Percentiles rank a stretch among this genome's conserved stretches.
Conservation (phyloP, 2,329 filamentous ascomycete genomes). For the Sarocladium strictum region DNA sequence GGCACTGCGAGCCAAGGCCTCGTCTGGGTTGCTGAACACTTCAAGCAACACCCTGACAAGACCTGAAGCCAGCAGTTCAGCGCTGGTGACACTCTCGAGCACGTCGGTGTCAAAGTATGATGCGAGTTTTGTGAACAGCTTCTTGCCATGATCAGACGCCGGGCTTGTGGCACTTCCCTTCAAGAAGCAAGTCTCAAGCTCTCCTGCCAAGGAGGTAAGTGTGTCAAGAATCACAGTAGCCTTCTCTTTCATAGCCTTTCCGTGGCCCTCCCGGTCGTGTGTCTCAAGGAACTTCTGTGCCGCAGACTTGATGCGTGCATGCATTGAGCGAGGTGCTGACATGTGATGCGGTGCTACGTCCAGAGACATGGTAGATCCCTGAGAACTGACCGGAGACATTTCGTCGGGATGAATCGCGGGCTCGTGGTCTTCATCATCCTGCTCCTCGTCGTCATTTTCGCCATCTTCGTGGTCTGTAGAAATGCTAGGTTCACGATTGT, state of each 20-base stretch:
- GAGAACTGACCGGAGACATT: slow-evolving; percentile 59
- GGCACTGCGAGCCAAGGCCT: slow-evolving; percentile 56
- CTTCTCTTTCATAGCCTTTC: slow-evolving; percentile 69
- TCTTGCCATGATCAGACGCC: slow-evolving; percentile 46
- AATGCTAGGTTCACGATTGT: slow-evolving; percentile 21
- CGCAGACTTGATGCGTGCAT: slow-evolving; percentile 62
- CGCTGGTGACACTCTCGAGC: slow-evolving; percentile 89
- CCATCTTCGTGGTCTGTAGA: slow-evolving; percentile 39
- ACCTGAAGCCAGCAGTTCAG: slow-evolving; percentile 84
- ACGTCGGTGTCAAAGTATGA: slow-evolving; percentile 85
- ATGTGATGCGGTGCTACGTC: slow-evolving; percentile 46
- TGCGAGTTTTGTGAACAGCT: slow-evolving; percentile 70
- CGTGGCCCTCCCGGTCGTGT: slow-evolving; percentile 71
- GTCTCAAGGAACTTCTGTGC: slow-evolving; percentile 79
- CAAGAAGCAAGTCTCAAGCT: slow-evolving; percentile 68
- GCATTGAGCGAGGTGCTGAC: slow-evolving; percentile 48
- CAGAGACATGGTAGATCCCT: slow-evolving; percentile 59
- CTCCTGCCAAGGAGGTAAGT: slow-evolving; percentile 63
- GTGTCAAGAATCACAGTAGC: slow-evolving; percentile 69
- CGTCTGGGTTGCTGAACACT: slow-evolving; percentile 69
- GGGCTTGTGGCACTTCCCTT: slow-evolving; percentile 41
- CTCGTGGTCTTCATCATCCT: slow-evolving; percentile 43
- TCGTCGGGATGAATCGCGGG: slow-evolving; percentile 2
- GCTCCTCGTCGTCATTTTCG: slow-evolving; percentile 46
- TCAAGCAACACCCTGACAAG: slow-evolving; percentile 79